These are phyloP conservation scores for Aureobasidium sp. DNA, from an alignment of 2,329 filamentous ascomycete species.

Conservation along the genomic window DNA sequence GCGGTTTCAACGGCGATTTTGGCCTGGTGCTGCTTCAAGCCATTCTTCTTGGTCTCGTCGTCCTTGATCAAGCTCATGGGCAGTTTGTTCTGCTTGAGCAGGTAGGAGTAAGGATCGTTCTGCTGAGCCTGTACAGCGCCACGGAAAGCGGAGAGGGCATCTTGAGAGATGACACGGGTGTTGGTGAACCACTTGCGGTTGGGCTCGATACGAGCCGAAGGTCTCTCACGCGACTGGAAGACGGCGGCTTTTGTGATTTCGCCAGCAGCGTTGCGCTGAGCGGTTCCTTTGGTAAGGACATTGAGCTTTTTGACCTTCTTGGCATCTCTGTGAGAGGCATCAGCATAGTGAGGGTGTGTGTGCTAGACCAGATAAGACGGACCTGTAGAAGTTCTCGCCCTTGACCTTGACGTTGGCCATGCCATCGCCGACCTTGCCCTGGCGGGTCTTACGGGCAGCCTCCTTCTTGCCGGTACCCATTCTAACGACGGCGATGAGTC, in stretches of 20 bases:
- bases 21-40: conserved; percentile 83
- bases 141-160: conserved; percentile 78
- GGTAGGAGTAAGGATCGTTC: conserved; percentile 82
- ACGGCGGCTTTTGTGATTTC: conserved; percentile 77
- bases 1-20: conserved; percentile 88
- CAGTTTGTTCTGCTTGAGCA: conserved; percentile 95
- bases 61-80: conserved; percentile 92
- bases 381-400: conserved; percentile 97
- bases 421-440: conserved; percentile 79
- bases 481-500: conserved; percentile 21
- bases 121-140: conserved; percentile 87
- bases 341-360: conserved; percentile 1
- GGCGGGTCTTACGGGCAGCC: conserved; percentile 68
- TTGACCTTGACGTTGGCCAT: conserved; percentile 89
- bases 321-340: conserved; percentile 44
- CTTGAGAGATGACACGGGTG: conserved; percentile 82
- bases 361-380: conserved; percentile 19
- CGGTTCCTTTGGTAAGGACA: conserved; percentile 82
- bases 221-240: conserved; percentile 75
- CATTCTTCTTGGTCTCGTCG: conserved; percentile 57
- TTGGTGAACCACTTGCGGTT: conserved; percentile 98
- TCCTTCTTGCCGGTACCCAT: conserved; percentile 96
- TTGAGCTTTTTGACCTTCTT: conserved; percentile 87
- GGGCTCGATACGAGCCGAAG: conserved; percentile 82
- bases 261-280: conserved; percentile 72